Evolutionary conservation across 2,329 filamentous ascomycete genomes (phyloP).

Genomic region (Stemphylium beticola): DNA sequence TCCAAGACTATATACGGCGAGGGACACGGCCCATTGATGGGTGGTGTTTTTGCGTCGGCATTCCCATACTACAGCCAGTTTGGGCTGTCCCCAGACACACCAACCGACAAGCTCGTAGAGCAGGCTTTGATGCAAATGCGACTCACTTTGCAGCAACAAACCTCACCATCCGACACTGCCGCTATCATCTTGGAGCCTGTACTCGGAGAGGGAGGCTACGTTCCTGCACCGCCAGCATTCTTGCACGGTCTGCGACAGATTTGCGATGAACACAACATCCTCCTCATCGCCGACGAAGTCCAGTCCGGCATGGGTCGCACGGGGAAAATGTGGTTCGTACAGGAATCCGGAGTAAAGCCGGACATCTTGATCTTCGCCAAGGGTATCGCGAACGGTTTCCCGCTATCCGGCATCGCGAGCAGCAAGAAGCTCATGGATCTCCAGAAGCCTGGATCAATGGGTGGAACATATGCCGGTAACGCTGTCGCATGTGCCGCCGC

Average conservation of each 20-base stretch:
- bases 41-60: conserved; percentile 37
- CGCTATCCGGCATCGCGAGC: conserved; percentile 37
- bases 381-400: conserved; percentile 41
- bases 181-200: conserved; percentile 40
- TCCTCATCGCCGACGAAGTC: conserved; percentile 54
- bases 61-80: conserved; percentile 43
- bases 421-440: conserved; percentile 34
- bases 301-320: conserved; percentile 54
- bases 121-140: conserved; percentile 34
- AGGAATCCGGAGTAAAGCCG: conserved; percentile 52
- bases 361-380: conserved; percentile 53
- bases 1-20: conserved; percentile 41
- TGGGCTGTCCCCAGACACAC: conserved; percentile 28
- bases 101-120: conserved; percentile 33
- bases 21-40: conserved; percentile 38
- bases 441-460: conserved; percentile 40
- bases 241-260: conserved; percentile 49
- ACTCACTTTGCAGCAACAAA: conserved; percentile 36
- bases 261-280: conserved; percentile 53
- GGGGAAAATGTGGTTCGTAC: conserved; percentile 53
- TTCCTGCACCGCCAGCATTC: conserved; percentile 35
- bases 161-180: conserved; percentile 35
- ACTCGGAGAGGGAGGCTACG: conserved; percentile 39
- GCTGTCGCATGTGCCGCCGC: conserved; percentile 39
- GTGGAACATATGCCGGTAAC: conserved; percentile 40